Evolutionary conservation across 306 rosid genomes (phyloP).

Genomic region (Trifolium pratense): DNA sequence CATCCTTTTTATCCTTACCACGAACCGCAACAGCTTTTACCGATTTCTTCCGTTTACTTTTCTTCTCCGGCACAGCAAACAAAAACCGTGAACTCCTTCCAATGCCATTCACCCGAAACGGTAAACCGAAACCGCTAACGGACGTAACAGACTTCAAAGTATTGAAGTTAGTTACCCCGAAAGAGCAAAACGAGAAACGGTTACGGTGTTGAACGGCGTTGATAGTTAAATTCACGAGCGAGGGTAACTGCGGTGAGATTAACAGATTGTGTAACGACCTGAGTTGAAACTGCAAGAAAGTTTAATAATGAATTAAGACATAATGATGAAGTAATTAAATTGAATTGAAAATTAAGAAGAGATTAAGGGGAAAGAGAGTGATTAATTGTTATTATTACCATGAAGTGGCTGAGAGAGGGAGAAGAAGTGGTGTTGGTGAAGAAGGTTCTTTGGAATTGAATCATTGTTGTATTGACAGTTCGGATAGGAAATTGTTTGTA

Average conservation of each 20-base stretch:
- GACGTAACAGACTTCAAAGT: constrained; percentile 39
- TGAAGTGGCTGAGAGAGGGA: constrained; percentile 49
- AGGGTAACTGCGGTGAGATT: constrained; percentile 28
- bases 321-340: neutral
- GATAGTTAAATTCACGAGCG: constrained; percentile 37
- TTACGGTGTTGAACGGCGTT: constrained; percentile 38
- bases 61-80: constrained; percentile 46
- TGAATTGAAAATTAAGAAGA: neutral
- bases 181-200: constrained; percentile 38
- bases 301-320: constrained; percentile 12
- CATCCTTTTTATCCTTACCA: constrained; percentile 41
- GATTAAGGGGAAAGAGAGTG: no score
- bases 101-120: constrained; percentile 35
- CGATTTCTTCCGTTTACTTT: constrained; percentile 43
- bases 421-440: neutral
- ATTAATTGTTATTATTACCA: constrained; percentile 42
- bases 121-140: constrained; percentile 34
- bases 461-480: neutral
- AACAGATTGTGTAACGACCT: constrained; percentile 50
- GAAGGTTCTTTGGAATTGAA: neutral
- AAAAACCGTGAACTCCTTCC: constrained; percentile 45
- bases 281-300: constrained; percentile 62
- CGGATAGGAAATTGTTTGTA: no score
- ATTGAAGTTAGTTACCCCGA: constrained; percentile 19
- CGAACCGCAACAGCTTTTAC: constrained; percentile 45